Percentiles rank a stretch among this genome's conserved stretches.
These are phyloP conservation scores for Mycena polygramma DNA, from an alignment of 768 basidiomycete genomes.

Conservation along the genomic window DNA sequence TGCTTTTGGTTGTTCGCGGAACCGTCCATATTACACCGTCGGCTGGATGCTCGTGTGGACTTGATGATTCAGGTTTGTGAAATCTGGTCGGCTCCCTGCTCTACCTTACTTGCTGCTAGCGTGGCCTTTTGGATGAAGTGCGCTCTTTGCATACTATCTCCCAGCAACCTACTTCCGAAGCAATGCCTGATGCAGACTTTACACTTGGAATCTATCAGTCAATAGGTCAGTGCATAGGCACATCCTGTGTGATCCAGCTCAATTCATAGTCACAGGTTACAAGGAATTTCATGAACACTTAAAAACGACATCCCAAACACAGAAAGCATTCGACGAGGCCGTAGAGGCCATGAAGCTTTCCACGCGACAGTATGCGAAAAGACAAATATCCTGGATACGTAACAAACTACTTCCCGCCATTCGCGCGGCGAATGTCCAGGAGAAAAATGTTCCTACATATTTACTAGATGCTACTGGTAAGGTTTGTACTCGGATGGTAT, in stretches of 20 bases:
- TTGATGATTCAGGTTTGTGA: conserved; percentile 85
- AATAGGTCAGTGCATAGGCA: conserved; percentile 70
- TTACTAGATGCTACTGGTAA: conserved; percentile 79
- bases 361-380: conserved; percentile 92
- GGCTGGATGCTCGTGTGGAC: conserved; percentile 87
- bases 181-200: conserved; percentile 59
- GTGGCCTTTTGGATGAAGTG: conserved; percentile 87
- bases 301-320: conserved; percentile 53
- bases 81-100: conserved; percentile 3
- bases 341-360: conserved; percentile 86
- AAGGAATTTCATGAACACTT: conserved; percentile 88
- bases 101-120: conserved; percentile 53
- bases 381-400: conserved; percentile 92
- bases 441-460: conserved; percentile 54
- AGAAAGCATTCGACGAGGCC: conserved; percentile 64
- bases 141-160: conserved; percentile 55
- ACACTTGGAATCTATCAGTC: conserved; percentile 93
- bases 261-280: conserved; percentile 72
- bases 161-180: conserved; percentile 15
- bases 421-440: conserved; percentile 59
- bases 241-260: neutral
- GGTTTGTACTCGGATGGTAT: conserved; percentile 30
- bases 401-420: conserved; percentile 89
- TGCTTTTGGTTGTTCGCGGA: conserved; percentile 94
- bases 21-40: conserved; percentile 67